Conservation (phyloP, 352 stramenopile species). For the Pythium angustatum region DNA sequence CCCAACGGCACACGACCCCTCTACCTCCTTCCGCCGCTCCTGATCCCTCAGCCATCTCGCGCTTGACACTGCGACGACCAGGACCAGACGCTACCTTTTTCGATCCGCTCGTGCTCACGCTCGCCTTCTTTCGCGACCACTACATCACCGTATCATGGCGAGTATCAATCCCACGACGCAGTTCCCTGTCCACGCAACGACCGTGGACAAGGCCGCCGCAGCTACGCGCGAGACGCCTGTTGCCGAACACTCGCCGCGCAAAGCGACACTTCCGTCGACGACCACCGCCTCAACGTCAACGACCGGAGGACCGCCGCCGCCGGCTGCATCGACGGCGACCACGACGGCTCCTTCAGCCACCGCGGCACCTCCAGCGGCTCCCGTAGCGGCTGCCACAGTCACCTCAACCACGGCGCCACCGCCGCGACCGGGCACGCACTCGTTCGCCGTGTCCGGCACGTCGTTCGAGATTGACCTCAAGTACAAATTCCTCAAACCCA, state of each 20-base stretch:
- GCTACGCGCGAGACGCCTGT: constrained; percentile 12
- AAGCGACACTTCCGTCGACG: constrained; percentile 15
- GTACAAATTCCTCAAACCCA: constrained; percentile 95
- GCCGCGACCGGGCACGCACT: constrained; percentile 63
- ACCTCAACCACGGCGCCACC: neutral
- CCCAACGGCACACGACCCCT: too few relatives aligned
- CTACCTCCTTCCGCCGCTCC: neutral
- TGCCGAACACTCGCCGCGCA: constrained; percentile 22
- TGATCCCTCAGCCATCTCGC: neutral
- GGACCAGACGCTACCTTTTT: neutral
- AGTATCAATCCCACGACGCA: constrained; percentile 31
- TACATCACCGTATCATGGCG: constrained; percentile 13
- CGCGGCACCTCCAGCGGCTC: constrained; percentile 1
- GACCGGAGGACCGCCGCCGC: neutral
- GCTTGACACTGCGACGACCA: neutral
- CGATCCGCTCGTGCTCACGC: too few relatives aligned
- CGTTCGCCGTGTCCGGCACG: constrained; percentile 84
- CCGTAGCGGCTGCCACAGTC: neutral
- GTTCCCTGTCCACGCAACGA: constrained; percentile 11
- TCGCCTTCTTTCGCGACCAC: neutral
- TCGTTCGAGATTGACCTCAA: constrained; percentile 92
- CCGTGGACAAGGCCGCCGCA: constrained; percentile 2
- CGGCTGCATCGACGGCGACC: neutral
- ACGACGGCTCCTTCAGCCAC: constrained; percentile 1
- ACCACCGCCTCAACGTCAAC: neutral